phyloP scores from a whole-genome alignment of 805 yeast genomes.

The Isabelozyma gotoi region DNA sequence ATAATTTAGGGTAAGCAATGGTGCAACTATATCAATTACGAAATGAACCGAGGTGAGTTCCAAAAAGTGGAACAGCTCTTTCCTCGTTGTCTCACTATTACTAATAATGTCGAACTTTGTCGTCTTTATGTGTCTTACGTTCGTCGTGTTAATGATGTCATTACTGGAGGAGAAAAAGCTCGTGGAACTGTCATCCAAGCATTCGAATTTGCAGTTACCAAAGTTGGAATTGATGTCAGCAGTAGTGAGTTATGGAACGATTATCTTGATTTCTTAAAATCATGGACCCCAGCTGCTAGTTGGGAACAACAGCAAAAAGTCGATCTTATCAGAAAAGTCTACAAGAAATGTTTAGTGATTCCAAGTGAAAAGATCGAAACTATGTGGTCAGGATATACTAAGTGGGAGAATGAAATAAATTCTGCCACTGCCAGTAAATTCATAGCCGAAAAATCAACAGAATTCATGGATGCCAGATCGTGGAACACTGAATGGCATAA shows the following conservation, averaged over 20 bases:
- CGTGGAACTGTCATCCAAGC: slow-evolving; percentile 74
- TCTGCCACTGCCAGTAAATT: slow-evolving; percentile 79
- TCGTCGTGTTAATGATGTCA: slow-evolving; percentile 63
- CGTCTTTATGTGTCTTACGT: slow-evolving; percentile 76
- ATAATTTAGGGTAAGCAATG: slow-evolving; percentile 54
- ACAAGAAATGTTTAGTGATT: slow-evolving; percentile 65
- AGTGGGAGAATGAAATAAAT: slow-evolving; percentile 79
- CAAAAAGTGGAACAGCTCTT: slow-evolving; percentile 66
- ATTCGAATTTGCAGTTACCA: slow-evolving; percentile 74
- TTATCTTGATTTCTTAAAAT: slow-evolving; percentile 73
- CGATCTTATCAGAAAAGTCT: slow-evolving; percentile 73
- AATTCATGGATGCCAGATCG: slow-evolving; percentile 84
- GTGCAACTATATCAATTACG: slow-evolving; percentile 68
- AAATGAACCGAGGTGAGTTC: slow-evolving; percentile 63
- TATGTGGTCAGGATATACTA: slow-evolving; percentile 77
- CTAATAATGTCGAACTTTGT: slow-evolving; percentile 71
- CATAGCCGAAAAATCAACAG: slow-evolving; percentile 77
- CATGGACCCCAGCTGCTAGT: slow-evolving; percentile 74
- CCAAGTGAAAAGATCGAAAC: slow-evolving; percentile 76
- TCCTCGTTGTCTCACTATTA: slow-evolving; percentile 58
- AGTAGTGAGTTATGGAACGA: slow-evolving; percentile 78
- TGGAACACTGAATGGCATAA: slow-evolving; percentile 69
- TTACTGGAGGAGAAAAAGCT: slow-evolving; percentile 82
- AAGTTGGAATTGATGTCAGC: slow-evolving; percentile 76
- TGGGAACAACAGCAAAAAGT: slow-evolving; percentile 85